phyloP scores from a whole-genome alignment of 306 rosid species.

The Clitoria ternatea region DNA sequence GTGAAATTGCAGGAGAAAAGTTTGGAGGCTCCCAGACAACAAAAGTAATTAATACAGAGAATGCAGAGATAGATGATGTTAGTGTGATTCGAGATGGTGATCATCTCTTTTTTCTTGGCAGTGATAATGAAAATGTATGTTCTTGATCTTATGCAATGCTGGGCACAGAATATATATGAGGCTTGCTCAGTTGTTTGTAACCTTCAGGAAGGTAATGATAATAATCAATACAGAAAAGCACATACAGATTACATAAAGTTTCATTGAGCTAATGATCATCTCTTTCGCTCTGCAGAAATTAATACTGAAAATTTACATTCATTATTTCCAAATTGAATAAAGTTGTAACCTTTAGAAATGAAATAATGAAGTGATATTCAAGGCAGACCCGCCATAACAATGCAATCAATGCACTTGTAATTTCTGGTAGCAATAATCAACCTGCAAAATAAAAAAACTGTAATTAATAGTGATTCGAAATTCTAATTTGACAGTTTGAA shows the following conservation, averaged over 20 bases:
- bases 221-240: slow-evolving; percentile 42
- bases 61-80: slow-evolving; percentile 86
- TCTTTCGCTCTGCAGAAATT: slow-evolving; percentile 35
- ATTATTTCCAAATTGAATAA: slow-evolving; percentile 8
- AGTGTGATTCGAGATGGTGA: slow-evolving; percentile 75
- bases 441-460: too few relatives aligned
- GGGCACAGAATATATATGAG: slow-evolving; percentile 4
- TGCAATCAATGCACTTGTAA: too few relatives aligned
- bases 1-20: slow-evolving; percentile 70
- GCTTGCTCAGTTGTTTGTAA: not conserved
- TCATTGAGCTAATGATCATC: slow-evolving; percentile 54
- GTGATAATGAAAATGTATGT: slow-evolving; percentile 22
- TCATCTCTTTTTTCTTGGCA: slow-evolving; percentile 57
- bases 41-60: slow-evolving; percentile 48
- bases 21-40: slow-evolving; percentile 48
- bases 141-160: slow-evolving; percentile 19
- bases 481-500: too few relatives aligned
- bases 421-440: too few relatives aligned
- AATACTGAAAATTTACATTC: slow-evolving; percentile 16
- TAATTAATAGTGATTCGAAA: too few relatives aligned
- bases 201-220: slow-evolving; percentile 8
- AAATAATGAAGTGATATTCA: too few relatives aligned
- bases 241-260: slow-evolving; percentile 48
- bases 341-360: slow-evolving; percentile 20
- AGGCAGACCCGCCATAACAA: too few relatives aligned